Percentiles rank a stretch among this genome's conserved stretches.
Evolutionary conservation across 352 stramenopile genomes (phyloP).

Genomic region (Pythium sukuiense): DNA sequence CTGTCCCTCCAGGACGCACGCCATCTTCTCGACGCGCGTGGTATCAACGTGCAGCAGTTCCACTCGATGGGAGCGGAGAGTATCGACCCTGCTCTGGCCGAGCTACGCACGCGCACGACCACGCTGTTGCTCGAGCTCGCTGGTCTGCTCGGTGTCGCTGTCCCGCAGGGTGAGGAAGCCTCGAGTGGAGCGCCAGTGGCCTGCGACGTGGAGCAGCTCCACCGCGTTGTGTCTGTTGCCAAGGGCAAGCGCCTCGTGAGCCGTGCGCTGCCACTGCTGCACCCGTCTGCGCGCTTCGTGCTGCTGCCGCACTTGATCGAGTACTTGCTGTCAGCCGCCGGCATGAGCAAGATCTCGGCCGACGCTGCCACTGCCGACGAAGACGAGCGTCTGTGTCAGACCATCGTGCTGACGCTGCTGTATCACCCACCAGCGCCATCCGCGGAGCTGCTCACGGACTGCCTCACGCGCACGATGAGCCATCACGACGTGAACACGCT

Average conservation of each 20-base stretch:
- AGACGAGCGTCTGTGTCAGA: conserved; percentile 71
- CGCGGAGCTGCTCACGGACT: conserved; percentile 64
- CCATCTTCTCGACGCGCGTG: conserved; percentile 76
- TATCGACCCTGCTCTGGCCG: conserved; percentile 70
- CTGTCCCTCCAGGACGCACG: conserved; percentile 80
- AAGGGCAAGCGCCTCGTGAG: conserved; percentile 83
- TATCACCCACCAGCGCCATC: conserved; percentile 77
- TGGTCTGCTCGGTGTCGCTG: conserved; percentile 53
- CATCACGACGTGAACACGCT: conserved; percentile 62
- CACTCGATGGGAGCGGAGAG: conserved; percentile 70
- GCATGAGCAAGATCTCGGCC: conserved; percentile 28
- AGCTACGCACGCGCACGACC: conserved; percentile 68
- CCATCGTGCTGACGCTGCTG: conserved; percentile 76
- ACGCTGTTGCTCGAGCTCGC: conserved; percentile 71
- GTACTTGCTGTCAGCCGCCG: conserved; percentile 50
- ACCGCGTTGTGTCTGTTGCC: conserved; percentile 49
- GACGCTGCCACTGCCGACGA: conserved; percentile 37
- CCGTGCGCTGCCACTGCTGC: conserved; percentile 70
- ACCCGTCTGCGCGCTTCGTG: conserved; percentile 79
- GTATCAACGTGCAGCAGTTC: conserved; percentile 86
- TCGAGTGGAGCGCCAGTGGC: conserved; percentile 28
- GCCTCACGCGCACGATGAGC: conserved; percentile 54
- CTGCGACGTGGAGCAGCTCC: conserved; percentile 56
- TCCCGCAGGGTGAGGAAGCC: conserved; percentile 19
- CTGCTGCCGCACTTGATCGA: conserved; percentile 69